Evolutionary conservation across 805 yeast species (phyloP).

Genomic region (Metschnikowia baotianmanensis): DNA sequence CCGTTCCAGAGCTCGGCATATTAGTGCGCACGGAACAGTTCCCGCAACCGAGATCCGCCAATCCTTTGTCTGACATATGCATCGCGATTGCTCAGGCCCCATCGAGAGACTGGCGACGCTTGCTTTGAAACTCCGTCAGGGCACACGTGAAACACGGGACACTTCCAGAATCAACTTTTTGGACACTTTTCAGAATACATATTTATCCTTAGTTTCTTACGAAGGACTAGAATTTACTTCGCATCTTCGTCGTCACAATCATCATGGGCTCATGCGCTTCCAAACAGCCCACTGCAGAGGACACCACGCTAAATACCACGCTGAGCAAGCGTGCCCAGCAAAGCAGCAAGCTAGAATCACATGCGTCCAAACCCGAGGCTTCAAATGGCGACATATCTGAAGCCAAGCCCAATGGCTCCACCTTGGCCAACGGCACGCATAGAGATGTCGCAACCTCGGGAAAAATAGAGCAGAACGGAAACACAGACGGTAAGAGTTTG

Average conservation of each 20-base stretch:
- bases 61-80: constrained; percentile 10
- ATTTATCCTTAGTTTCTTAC: not conserved
- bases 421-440: constrained; percentile 3
- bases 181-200: not conserved
- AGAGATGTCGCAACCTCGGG: constrained; percentile 1
- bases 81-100: constrained; percentile 11
- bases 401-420: not conserved
- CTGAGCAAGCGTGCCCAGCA: constrained; percentile 19
- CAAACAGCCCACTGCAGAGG: constrained; percentile 6
- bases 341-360: constrained; percentile 9
- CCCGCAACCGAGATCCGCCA: constrained; percentile 9
- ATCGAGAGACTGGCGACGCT: not conserved
- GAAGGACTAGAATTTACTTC: too few species aligned
- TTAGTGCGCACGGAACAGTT: constrained; percentile 1
- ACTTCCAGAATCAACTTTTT: not conserved
- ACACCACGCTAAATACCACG: constrained; percentile 7
- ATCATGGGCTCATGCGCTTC: constrained; percentile 18
- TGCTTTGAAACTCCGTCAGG: constrained; percentile 1
- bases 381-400: not conserved
- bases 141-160: not conserved
- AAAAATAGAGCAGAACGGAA: constrained; percentile 1
- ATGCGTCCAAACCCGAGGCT: not conserved
- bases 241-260: too few species aligned
- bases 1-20: not conserved
- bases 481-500: constrained; percentile 7